These are phyloP conservation scores for Botrytis sinoallii DNA, from an alignment of 2,329 filamentous ascomycete genomes.

Conservation along the genomic window DNA sequence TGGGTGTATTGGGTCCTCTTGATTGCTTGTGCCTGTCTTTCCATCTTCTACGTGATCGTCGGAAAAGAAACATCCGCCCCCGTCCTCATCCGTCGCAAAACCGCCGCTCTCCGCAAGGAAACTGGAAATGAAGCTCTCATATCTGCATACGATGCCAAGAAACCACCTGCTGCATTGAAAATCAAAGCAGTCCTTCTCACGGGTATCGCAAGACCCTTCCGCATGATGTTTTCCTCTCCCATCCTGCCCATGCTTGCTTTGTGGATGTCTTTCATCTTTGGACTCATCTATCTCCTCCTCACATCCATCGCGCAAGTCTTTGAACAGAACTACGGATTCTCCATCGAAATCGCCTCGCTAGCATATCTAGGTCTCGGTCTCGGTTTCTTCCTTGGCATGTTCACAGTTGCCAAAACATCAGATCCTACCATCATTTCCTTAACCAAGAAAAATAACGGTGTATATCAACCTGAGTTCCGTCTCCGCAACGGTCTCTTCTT, in stretches of 20 bases:
- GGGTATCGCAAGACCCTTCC: slow-evolving; percentile 39
- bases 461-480: slow-evolving; percentile 30
- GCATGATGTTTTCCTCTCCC: slow-evolving; percentile 48
- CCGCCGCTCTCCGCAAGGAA: slow-evolving; percentile 36
- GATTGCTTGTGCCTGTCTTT: slow-evolving; percentile 38
- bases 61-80: slow-evolving; percentile 50
- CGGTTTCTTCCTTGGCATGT: slow-evolving; percentile 42
- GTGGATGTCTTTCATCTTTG: slow-evolving; percentile 26
- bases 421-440: slow-evolving; percentile 47
- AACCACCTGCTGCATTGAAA: slow-evolving; percentile 29
- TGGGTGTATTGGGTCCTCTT: slow-evolving; percentile 47
- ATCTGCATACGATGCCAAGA: slow-evolving; percentile 37
- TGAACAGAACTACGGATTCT: slow-evolving; percentile 41
- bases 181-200: slow-evolving; percentile 31
- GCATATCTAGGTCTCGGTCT: slow-evolving; percentile 47
- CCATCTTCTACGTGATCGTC: slow-evolving; percentile 41
- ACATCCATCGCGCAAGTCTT: slow-evolving; percentile 30
- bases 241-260: slow-evolving; percentile 32
- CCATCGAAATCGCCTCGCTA: slow-evolving; percentile 43
- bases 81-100: slow-evolving; percentile 44
- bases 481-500: slow-evolving; percentile 46
- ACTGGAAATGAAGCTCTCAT: slow-evolving; percentile 48
- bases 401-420: slow-evolving; percentile 43
- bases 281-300: slow-evolving; percentile 34
- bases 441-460: slow-evolving; percentile 43